Conservation (phyloP, 345 rosid species). For the Psidium guajava region DNA sequence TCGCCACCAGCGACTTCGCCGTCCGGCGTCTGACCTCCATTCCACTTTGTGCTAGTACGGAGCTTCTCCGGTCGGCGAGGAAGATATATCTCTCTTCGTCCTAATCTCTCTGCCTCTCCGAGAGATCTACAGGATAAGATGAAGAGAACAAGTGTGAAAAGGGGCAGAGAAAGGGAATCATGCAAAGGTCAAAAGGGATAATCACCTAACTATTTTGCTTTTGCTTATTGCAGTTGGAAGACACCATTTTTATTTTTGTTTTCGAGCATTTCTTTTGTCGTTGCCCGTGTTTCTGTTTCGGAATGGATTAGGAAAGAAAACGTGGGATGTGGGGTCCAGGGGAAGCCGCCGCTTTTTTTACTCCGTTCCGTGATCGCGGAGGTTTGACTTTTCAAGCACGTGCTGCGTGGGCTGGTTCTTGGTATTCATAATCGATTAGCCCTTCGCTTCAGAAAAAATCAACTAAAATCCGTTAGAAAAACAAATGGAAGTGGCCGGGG, state of each 20-base stretch:
- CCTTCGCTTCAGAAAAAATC: too few relatives aligned
- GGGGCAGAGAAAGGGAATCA: not conserved
- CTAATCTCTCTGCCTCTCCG: not conserved
- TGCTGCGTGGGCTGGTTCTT: not conserved
- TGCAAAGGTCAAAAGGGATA: not conserved
- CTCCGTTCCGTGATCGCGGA: not conserved
- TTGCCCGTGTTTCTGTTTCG: not conserved
- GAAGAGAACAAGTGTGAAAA: not conserved
- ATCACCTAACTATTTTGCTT: not conserved
- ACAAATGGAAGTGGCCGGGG: too few relatives aligned
- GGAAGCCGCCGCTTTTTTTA: not conserved
- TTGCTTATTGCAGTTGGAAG: not conserved
- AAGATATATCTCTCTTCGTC: not conserved
- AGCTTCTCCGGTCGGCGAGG: not conserved
- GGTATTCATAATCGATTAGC: too few relatives aligned
- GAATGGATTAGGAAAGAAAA: not conserved
- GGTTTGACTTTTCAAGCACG: not conserved
- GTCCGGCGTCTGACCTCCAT: slow-evolving; percentile 71
- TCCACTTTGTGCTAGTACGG: too few relatives aligned
- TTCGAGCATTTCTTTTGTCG: not conserved
- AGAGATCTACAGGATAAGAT: not conserved
- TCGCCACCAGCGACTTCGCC: slow-evolving; percentile 44
- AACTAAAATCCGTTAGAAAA: too few relatives aligned
- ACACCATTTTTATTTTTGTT: not conserved
- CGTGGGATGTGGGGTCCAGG: not conserved